Evolutionary conservation across 1,139 yeast species (phyloP).

Genomic region (Pichia sp.): DNA sequence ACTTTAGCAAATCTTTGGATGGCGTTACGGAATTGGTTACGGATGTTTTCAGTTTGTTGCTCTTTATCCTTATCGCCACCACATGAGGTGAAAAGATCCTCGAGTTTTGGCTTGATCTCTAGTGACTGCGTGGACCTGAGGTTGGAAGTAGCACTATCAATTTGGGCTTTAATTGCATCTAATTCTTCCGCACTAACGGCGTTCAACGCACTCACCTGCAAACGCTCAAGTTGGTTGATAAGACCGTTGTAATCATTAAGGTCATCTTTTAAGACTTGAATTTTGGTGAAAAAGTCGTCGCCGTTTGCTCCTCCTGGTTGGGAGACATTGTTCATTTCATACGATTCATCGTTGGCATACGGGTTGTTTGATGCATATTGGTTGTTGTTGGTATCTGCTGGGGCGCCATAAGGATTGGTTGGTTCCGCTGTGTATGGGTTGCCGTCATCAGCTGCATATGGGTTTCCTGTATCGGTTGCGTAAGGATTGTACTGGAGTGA

Average conservation of each 20-base stretch:
- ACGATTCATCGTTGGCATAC: slow-evolving; percentile 22
- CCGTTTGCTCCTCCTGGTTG: not conserved
- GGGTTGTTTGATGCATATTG: slow-evolving; percentile 19
- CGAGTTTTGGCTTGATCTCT: slow-evolving; percentile 66
- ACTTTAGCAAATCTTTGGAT: slow-evolving; percentile 84
- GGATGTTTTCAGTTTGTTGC: slow-evolving; percentile 86
- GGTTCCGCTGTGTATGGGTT: slow-evolving; percentile 12
- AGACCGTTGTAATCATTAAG: slow-evolving; percentile 76
- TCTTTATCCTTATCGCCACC: slow-evolving; percentile 72
- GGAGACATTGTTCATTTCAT: slow-evolving; percentile 21
- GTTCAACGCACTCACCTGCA: slow-evolving; percentile 78
- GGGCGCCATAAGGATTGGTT: slow-evolving; percentile 14
- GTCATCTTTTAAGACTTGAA: slow-evolving; percentile 75
- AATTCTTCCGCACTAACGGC: slow-evolving; percentile 83
- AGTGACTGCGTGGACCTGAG: slow-evolving; percentile 73
- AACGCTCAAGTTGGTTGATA: slow-evolving; percentile 71
- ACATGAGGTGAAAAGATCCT: slow-evolving; percentile 69
- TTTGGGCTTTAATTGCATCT: slow-evolving; percentile 65
- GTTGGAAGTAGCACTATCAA: slow-evolving; percentile 73
- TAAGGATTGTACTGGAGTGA: slow-evolving; percentile 11
- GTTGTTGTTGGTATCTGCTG: slow-evolving; percentile 12
- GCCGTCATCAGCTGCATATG: slow-evolving; percentile 20
- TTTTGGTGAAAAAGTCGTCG: slow-evolving; percentile 63
- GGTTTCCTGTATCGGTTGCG: slow-evolving; percentile 18
- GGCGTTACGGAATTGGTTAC: slow-evolving; percentile 77